Conservation (phyloP, 2,329 filamentous ascomycete genomes). For the Alternaria postmessia region DNA sequence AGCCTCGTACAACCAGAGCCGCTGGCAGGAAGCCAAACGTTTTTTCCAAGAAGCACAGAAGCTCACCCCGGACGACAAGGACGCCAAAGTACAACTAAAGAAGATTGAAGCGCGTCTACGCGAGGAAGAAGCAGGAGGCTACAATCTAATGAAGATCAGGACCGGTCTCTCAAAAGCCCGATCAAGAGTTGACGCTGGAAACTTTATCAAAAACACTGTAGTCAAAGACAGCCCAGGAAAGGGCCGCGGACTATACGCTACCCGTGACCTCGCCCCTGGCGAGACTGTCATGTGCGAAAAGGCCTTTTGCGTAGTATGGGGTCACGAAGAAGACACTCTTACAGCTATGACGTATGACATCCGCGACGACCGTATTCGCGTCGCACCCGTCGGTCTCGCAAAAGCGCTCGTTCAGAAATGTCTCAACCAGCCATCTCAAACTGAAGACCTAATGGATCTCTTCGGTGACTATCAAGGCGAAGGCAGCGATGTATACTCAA, state of each 20-base stretch:
- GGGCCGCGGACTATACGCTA: constrained; percentile 63
- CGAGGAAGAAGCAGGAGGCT: constrained; percentile 54
- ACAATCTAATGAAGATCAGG: constrained; percentile 47
- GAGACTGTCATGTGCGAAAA: constrained; percentile 66
- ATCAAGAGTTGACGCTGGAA: constrained; percentile 59
- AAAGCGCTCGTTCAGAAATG: constrained; percentile 57
- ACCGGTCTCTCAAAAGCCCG: constrained; percentile 50
- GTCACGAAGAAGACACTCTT: constrained; percentile 53
- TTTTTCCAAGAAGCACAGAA: constrained; percentile 46
- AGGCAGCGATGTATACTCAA: constrained; percentile 45
- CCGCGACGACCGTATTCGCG: constrained; percentile 45
- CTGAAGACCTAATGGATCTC: constrained; percentile 46
- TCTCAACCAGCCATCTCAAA: constrained; percentile 53
- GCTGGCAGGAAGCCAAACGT: constrained; percentile 50
- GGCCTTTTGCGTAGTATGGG: constrained; percentile 57
- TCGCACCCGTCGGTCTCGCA: constrained; percentile 30
- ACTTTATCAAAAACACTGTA: constrained; percentile 54
- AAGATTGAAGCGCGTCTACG: constrained; percentile 28
- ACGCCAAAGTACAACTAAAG: constrained; percentile 42
- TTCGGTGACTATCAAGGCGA: constrained; percentile 47
- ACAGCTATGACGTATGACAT: constrained; percentile 57
- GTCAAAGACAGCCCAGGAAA: constrained; percentile 52
- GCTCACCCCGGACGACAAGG: constrained; percentile 42
- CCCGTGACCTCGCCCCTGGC: constrained; percentile 56
- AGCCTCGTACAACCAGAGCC: constrained; percentile 55